Evolutionary conservation across 768 basidiomycete species (phyloP).

Genomic region (Macrolepiota fuliginosa): DNA sequence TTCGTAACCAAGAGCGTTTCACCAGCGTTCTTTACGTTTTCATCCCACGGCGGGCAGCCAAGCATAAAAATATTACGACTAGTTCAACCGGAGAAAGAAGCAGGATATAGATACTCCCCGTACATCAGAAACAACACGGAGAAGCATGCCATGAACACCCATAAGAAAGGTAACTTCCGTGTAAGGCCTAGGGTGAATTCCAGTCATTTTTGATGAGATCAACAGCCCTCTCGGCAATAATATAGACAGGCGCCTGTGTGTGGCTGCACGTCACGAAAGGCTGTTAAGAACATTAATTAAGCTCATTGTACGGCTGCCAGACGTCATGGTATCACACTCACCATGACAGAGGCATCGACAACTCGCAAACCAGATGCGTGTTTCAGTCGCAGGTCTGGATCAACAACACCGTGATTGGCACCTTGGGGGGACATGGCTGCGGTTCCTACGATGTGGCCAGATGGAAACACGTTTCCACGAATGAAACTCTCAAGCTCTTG

Average conservation of each 20-base stretch:
- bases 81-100: no score
- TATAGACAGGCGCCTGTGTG: slow-evolving; percentile 16
- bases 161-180: background rate
- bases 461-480: slow-evolving; percentile 10
- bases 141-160: background rate
- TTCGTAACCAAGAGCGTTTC: background rate
- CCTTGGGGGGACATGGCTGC: slow-evolving; percentile 28
- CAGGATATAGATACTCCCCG: background rate
- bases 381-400: slow-evolving; percentile 35
- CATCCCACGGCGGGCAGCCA: no score
- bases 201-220: slow-evolving; percentile 15
- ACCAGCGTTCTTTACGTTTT: background rate
- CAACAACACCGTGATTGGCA: slow-evolving; percentile 32
- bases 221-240: slow-evolving; percentile 15
- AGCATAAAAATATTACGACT: no score
- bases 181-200: background rate
- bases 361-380: slow-evolving; percentile 34
- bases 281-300: background rate
- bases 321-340: slow-evolving; percentile 16
- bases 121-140: background rate
- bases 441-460: slow-evolving; percentile 30
- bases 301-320: no score
- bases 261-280: slow-evolving; percentile 13
- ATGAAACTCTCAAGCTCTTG: slow-evolving; percentile 18
- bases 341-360: slow-evolving; percentile 38